These are phyloP conservation scores for Polyporus tsugae DNA, from an alignment of 1,284 basidiomycete genomes.

Conservation along the genomic window DNA sequence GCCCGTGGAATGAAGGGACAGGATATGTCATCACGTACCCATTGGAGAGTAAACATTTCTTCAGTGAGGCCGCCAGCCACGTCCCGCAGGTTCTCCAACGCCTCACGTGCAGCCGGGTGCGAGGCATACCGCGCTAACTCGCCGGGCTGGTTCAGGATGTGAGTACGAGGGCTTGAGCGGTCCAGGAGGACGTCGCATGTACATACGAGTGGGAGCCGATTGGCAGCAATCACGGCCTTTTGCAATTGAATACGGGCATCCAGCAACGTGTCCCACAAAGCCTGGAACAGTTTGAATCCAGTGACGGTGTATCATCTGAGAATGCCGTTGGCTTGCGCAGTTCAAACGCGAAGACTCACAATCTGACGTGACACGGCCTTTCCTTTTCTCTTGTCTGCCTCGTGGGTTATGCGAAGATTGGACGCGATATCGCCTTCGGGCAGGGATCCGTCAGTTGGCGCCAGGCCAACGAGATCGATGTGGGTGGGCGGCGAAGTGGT, in stretches of 20 bases:
- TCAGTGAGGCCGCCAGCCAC: conserved; percentile 69
- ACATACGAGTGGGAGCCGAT: conserved; percentile 65
- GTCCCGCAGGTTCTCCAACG: conserved; percentile 56
- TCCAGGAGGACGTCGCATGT: neutral
- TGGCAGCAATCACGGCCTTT: conserved; percentile 74
- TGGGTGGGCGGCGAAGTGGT: conserved; percentile 12
- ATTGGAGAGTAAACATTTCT: conserved; percentile 74
- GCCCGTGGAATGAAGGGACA: conserved; percentile 6
- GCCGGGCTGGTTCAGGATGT: conserved; percentile 24
- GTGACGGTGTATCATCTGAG: conserved; percentile 22
- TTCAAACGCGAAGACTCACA: conserved; percentile 53
- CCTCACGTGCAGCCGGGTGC: conserved; percentile 44
- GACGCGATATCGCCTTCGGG: conserved; percentile 55
- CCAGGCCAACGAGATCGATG: conserved; percentile 17
- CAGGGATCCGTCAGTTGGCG: conserved; percentile 18
- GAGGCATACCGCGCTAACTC: conserved; percentile 23
- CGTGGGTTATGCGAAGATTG: conserved; percentile 63
- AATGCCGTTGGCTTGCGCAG: conserved; percentile 18
- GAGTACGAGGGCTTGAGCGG: conserved; percentile 1
- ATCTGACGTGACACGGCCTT: conserved; percentile 84
- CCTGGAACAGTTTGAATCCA: conserved; percentile 50
- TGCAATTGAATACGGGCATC: conserved; percentile 91
- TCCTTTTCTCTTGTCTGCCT: conserved; percentile 79
- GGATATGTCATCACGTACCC: conserved; percentile 47
- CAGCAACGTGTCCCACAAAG: conserved; percentile 84